Conservation (phyloP, 1,284 basidiomycete species). For the Volvariella surrecta region DNA sequence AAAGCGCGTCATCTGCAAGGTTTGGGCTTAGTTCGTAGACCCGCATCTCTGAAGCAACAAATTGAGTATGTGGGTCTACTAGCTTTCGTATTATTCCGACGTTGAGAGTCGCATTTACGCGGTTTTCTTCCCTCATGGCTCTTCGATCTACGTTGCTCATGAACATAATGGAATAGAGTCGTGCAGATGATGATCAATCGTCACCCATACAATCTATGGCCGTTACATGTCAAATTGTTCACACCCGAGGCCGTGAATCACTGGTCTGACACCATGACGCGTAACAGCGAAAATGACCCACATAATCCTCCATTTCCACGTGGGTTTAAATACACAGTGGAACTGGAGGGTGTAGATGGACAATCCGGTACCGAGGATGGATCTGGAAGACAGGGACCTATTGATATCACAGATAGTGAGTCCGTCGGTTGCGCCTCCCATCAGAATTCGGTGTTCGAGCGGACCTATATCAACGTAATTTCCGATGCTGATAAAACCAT, state of each 20-base stretch:
- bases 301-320: conserved; percentile 31
- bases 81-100: conserved; percentile 2
- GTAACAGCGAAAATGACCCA: conserved; percentile 9
- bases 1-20: conserved; percentile 49
- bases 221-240: conserved; percentile 63
- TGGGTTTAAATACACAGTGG: conserved; percentile 42
- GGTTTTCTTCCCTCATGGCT: conserved; percentile 1
- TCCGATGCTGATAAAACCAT: too few species aligned
- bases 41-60: conserved; percentile 30
- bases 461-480: too few species aligned
- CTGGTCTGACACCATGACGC: conserved; percentile 30
- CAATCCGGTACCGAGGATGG: conserved; percentile 35
- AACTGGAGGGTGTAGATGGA: conserved; percentile 71
- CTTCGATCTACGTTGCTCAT: not conserved
- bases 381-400: conserved; percentile 44
- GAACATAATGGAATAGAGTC: conserved; percentile 24
- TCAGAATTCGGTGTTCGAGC: too few species aligned
- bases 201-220: conserved; percentile 57
- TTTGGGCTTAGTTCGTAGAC: conserved; percentile 24
- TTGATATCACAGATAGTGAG: conserved; percentile 61
- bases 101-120: too few species aligned
- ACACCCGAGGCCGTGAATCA: conserved; percentile 45
- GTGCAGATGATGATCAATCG: conserved; percentile 47
- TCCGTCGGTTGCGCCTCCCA: not conserved
- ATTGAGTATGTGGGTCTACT: conserved; percentile 31